Evolutionary conservation across 2,329 filamentous ascomycete genomes (phyloP), one percentile per base, ranked within the genome.

Genomic region (Fusarium sp.): DNA sequence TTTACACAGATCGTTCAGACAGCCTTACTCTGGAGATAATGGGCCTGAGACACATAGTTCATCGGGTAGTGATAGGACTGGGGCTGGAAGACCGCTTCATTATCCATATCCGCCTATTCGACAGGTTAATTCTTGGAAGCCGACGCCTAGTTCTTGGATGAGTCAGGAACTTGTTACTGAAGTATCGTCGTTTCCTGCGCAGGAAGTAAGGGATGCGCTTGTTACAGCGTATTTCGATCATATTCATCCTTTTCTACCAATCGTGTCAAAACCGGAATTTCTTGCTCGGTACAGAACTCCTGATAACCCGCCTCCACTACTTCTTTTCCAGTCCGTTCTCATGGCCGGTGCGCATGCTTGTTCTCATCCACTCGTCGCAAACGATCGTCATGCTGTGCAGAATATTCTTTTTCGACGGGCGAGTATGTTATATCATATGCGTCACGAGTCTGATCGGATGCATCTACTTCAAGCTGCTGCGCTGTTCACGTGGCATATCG

Each of bases 291-390:
- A 75, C 2, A 59, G 63, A 9, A 72, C 62, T 0, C 73, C 70
- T 1, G 73, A 74, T 6, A 70, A 70, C 10, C 73, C 73, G 0
- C 73, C 73, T 0, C 73, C 73, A 2, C 12, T 75, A 0, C 32
- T 75, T 0, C 22, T 75, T 0, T 75, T 75, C 14, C 73, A 75
- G 22, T 73, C 73, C 0, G 73, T 75, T 10, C 40, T 75, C 0
- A 75, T 75, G 73, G 73, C 73, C 1, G 73, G 73, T 0, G 73
- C 73, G 0, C 73, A 75, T 8, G 73, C 73, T 1, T 75, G 73
- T 24, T 24, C 70, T 3, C 73, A 75, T 27, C 73, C 73, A 0
- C 65, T 75, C 0, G 73, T 75, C 3, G 73, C 71, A 24, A 72
- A 57, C 1, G 65, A 75, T 46, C 73, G 73, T 1, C 72, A 75